Percentiles rank a stretch among this genome's conserved stretches.
These are phyloP conservation scores for Abelmoschus esculentus DNA, from an alignment of 345 rosid species.

Conservation along the genomic window DNA sequence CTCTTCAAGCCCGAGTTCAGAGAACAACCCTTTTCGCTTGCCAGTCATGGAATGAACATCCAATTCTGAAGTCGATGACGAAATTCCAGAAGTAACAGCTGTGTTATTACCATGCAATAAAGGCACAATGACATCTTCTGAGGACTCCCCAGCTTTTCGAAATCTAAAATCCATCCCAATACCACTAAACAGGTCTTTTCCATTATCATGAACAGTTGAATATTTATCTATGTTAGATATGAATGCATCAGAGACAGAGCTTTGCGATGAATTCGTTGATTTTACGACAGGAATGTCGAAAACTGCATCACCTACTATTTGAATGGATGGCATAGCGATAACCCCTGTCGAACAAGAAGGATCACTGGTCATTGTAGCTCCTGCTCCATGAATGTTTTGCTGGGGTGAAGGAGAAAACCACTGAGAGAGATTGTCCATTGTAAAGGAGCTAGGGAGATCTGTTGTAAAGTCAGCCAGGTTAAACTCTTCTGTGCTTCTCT, in stretches of 20 bases:
- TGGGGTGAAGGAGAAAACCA: conserved; percentile 41
- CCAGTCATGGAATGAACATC: conserved; percentile 22
- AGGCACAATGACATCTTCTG: conserved; percentile 27
- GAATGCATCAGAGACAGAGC: conserved; percentile 17
- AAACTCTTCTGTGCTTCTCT: conserved; percentile 27
- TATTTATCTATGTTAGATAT: conserved; percentile 19
- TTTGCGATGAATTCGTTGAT: conserved; percentile 19
- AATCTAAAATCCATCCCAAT: conserved; percentile 28
- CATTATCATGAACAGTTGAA: conserved; percentile 20
- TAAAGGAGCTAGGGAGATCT: conserved; percentile 37
- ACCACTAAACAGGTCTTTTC: conserved; percentile 41
- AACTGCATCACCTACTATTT: conserved; percentile 17
- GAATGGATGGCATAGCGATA: conserved; percentile 17
- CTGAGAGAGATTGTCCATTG: conserved; percentile 43
- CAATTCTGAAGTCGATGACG: conserved; percentile 27
- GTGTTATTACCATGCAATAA: conserved; percentile 5
- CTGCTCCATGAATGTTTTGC: conserved; percentile 18
- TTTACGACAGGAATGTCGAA: conserved; percentile 17
- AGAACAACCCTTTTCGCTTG: conserved; percentile 58
- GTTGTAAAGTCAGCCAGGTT: conserved; percentile 29
- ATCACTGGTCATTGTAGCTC: conserved; percentile 12
- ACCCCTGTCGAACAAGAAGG: conserved; percentile 21
- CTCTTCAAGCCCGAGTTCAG: conserved; percentile 66
- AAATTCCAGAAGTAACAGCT: conserved; percentile 12
- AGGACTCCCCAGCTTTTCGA: conserved; percentile 17